A percentile compares a stretch with the other conserved stretches of the same genome.
phyloP scores from a whole-genome alignment of 441 rosid genomes.

The Melianthus villosus region DNA sequence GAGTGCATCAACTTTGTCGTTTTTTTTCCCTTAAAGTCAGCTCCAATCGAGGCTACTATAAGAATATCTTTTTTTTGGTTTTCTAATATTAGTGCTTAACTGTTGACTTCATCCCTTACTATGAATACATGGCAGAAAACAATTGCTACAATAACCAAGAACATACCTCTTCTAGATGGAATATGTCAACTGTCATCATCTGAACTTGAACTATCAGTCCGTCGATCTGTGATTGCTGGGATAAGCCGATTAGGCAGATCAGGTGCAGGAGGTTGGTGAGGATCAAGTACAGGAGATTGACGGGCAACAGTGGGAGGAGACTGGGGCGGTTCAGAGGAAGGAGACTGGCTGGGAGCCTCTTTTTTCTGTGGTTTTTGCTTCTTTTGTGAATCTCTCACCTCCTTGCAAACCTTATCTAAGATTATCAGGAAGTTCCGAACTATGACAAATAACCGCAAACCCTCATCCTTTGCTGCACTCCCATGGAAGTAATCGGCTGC shows the following conservation, averaged over 20 bases:
- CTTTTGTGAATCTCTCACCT: constrained; percentile 33
- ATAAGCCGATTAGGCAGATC: constrained; percentile 28
- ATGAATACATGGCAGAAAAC: too few species aligned
- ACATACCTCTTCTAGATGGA: too few species aligned
- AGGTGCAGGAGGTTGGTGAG: constrained; percentile 15
- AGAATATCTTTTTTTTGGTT: too few species aligned
- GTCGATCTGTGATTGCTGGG: constrained; percentile 49
- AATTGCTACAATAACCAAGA: too few species aligned
- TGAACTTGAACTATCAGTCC: constrained; percentile 35
- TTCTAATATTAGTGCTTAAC: too few species aligned
- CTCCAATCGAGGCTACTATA: too few species aligned
- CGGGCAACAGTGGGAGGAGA: too few species aligned
- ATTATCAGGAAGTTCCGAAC: constrained; percentile 73
- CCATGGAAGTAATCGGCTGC: constrained; percentile 98
- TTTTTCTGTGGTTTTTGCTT: constrained; percentile 23
- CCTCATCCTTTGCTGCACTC: constrained; percentile 74
- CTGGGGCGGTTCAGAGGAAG: too few species aligned
- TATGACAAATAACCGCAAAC: constrained; percentile 59
- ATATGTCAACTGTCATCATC: constrained; percentile 42
- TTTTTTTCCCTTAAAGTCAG: too few species aligned
- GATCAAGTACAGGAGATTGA: too few species aligned
- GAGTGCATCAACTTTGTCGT: too few species aligned
- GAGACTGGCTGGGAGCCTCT: constrained; percentile 17
- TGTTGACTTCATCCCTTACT: too few species aligned
- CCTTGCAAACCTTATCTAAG: constrained; percentile 73